Evolutionary conservation across 495 filamentous ascomycete species (phyloP).

Genomic region (Penicillium parvum): DNA sequence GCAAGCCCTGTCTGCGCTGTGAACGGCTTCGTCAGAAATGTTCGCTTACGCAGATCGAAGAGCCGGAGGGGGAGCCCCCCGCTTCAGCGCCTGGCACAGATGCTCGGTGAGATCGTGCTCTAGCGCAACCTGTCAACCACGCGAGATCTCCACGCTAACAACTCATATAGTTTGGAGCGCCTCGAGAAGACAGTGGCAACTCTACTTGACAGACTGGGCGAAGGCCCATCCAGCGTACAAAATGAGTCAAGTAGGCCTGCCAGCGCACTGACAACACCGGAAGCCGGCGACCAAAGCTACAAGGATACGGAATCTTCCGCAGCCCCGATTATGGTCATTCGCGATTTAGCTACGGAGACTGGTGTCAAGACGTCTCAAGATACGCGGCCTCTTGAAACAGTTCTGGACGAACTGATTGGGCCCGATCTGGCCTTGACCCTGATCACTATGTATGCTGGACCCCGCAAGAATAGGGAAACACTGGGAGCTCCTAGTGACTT

Average conservation of each 20-base stretch:
- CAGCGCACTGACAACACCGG: slow-evolving; percentile 13
- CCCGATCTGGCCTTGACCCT: slow-evolving; percentile 20
- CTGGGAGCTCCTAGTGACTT: background rate
- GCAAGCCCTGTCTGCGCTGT: slow-evolving; percentile 37
- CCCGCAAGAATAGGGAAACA: background rate
- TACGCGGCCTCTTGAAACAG: slow-evolving; percentile 6
- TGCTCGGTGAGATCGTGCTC: slow-evolving; percentile 14
- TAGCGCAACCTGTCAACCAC: no score
- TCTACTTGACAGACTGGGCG: slow-evolving; percentile 33
- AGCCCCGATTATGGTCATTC: slow-evolving; percentile 33
- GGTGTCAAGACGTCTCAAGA: slow-evolving; percentile 23
- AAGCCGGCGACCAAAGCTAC: slow-evolving; percentile 7
- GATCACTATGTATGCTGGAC: slow-evolving; percentile 20
- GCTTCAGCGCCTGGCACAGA: slow-evolving; percentile 10
- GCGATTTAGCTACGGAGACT: slow-evolving; percentile 32
- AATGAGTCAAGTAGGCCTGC: slow-evolving; percentile 6
- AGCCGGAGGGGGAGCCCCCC: background rate
- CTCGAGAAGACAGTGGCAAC: slow-evolving; percentile 33
- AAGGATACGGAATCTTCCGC: slow-evolving; percentile 22
- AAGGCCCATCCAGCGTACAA: slow-evolving; percentile 12
- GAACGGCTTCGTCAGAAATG: slow-evolving; percentile 34
- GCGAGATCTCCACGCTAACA: slow-evolving; percentile 2
- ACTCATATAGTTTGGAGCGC: slow-evolving; percentile 26
- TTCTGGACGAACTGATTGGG: slow-evolving; percentile 22
- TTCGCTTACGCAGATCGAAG: slow-evolving; percentile 20